Evolutionary conservation across 129 eudicot species (phyloP).

Genomic region (Flaveria brownii): DNA sequence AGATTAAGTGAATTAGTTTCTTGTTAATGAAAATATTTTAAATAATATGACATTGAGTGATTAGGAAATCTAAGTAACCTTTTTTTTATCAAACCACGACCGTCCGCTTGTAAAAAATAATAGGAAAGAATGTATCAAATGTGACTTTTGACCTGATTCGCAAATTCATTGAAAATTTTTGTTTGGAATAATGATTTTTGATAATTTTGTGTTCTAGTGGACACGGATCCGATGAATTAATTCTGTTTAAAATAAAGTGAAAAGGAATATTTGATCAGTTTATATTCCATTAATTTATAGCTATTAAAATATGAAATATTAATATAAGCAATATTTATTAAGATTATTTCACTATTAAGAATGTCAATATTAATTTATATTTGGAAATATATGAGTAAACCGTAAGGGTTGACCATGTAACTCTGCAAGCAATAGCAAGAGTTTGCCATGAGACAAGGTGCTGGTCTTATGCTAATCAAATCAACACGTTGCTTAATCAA

Average conservation of each 20-base stretch:
- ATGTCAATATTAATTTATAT: not conserved
- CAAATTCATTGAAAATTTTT: not conserved
- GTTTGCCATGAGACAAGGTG: slow-evolving; percentile 31
- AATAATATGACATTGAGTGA: slow-evolving; percentile 28
- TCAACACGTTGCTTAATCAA: slow-evolving; percentile 39
- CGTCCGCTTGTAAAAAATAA: slow-evolving; percentile 24
- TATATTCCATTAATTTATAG: not conserved
- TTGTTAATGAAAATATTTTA: not conserved
- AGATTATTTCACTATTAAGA: no score
- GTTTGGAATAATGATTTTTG: not conserved
- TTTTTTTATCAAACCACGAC: slow-evolving; percentile 22
- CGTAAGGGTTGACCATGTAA: slow-evolving; percentile 34
- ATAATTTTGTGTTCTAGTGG: no score
- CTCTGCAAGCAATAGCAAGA: slow-evolving; percentile 32
- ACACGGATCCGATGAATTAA: no score
- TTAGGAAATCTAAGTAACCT: slow-evolving; percentile 25
- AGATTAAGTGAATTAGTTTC: slow-evolving; percentile 23
- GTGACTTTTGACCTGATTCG: slow-evolving; percentile 23
- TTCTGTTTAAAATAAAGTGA: no score
- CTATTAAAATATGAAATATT: no score
- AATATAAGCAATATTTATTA: no score
- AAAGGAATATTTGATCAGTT: slow-evolving; percentile 9
- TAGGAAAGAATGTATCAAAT: slow-evolving; percentile 7
- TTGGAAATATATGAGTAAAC: slow-evolving; percentile 10
- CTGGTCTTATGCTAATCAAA: slow-evolving; percentile 36